phyloP scores from a whole-genome alignment of 225 moss, liverwort and hornwort species.

The Marchantia polymorpha region DNA sequence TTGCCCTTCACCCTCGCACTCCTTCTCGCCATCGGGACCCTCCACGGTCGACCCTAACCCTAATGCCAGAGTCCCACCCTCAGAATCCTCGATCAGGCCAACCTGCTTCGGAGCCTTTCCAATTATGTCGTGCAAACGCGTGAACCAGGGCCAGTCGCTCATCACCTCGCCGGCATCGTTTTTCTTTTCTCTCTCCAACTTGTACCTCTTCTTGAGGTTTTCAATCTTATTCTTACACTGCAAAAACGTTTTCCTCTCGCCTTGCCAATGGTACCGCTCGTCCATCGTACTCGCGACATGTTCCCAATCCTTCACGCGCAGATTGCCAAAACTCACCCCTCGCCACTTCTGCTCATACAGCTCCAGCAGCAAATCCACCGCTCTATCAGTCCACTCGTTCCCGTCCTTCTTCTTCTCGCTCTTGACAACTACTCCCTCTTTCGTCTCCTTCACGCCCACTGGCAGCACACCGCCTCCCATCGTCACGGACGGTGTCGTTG shows the following conservation, averaged over 20 bases:
- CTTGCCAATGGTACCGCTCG: conserved; percentile 49
- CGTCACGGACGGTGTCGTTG: conserved; percentile 29
- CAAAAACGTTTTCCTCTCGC: conserved; percentile 45
- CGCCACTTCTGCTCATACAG: conserved; percentile 54
- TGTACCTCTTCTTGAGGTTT: conserved; percentile 52
- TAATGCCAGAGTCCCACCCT: conserved; percentile 36
- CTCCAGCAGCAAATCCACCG: conserved; percentile 48
- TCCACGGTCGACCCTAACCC: conserved; percentile 45
- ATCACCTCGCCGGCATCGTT: conserved; percentile 41
- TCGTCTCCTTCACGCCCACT: conserved; percentile 18
- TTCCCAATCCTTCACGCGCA: conserved; percentile 52
- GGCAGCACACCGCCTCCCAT: conserved; percentile 26
- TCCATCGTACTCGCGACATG: conserved; percentile 48
- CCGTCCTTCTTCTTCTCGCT: conserved; percentile 53
- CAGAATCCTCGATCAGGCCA: conserved; percentile 39
- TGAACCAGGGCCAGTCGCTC: conserved; percentile 54
- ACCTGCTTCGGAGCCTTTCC: conserved; percentile 51
- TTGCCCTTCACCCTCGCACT: conserved; percentile 45
- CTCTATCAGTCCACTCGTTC: conserved; percentile 49
- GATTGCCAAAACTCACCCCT: conserved; percentile 51
- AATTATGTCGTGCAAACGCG: conserved; percentile 45
- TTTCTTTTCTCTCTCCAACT: conserved; percentile 49
- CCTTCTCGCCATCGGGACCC: conserved; percentile 40
- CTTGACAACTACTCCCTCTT: conserved; percentile 30
- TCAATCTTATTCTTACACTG: conserved; percentile 58